phyloP scores from a whole-genome alignment of 2,329 filamentous ascomycete species.

The Penicillium paneum region DNA sequence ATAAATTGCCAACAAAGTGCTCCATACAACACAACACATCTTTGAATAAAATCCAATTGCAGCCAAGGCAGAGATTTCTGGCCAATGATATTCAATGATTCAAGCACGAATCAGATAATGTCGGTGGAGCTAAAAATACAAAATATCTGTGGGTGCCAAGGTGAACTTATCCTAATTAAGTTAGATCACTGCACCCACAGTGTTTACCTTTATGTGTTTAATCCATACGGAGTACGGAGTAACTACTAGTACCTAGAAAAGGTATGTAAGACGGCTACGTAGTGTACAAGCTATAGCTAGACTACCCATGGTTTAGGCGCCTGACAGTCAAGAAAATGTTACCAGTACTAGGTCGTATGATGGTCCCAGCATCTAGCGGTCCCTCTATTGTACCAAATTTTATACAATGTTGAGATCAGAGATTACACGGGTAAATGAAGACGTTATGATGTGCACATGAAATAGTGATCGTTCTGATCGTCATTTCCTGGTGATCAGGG shows the following conservation, averaged over 20 bases:
- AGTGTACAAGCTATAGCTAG: background rate
- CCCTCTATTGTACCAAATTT: background rate
- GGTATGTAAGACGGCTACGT: too few relatives aligned
- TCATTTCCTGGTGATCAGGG: conserved; percentile 7
- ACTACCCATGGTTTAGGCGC: background rate
- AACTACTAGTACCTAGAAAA: too few relatives aligned
- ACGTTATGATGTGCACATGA: conserved; percentile 5
- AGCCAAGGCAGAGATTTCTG: conserved; percentile 9
- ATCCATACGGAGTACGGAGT: too few relatives aligned
- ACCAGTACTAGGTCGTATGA: background rate
- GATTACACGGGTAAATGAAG: background rate
- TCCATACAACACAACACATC: too few relatives aligned
- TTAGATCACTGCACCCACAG: too few relatives aligned
- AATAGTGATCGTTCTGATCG: conserved; percentile 7
- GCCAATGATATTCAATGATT: conserved; percentile 1
- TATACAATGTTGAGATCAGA: background rate
- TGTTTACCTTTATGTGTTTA: too few relatives aligned
- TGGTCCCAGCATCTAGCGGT: background rate
- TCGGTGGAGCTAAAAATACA: background rate
- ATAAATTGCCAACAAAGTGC: background rate
- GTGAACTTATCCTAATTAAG: too few relatives aligned
- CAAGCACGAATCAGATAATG: background rate
- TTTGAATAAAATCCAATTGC: background rate
- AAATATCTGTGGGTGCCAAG: too few relatives aligned
- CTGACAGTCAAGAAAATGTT: background rate